These are phyloP conservation scores for Xylariaceae sp. DNA, from an alignment of 2,329 filamentous ascomycete genomes.

Conservation along the genomic window DNA sequence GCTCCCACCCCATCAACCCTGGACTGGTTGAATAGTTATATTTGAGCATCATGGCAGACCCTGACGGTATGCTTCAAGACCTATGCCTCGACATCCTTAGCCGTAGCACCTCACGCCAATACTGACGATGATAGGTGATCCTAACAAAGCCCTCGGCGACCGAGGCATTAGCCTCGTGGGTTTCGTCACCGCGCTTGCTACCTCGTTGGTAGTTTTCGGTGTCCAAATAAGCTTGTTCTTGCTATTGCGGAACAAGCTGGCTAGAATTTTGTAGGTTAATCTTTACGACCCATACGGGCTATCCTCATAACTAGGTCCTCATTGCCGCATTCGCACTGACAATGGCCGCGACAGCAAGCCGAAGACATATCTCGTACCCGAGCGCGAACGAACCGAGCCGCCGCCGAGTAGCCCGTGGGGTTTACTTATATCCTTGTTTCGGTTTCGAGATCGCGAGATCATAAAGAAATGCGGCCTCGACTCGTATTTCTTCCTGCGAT, in stretches of 20 bases:
- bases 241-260: constrained; percentile 69
- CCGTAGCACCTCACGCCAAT: not conserved
- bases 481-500: constrained; percentile 82
- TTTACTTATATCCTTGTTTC: constrained; percentile 55
- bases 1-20: not conserved
- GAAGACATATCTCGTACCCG: constrained; percentile 78
- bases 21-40: constrained; percentile 4
- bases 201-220: constrained; percentile 57
- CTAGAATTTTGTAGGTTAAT: constrained; percentile 69
- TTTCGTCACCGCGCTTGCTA: constrained; percentile 61
- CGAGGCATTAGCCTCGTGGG: constrained; percentile 43
- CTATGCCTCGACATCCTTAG: not conserved
- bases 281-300: not conserved
- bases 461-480: constrained; percentile 95
- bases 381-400: constrained; percentile 73
- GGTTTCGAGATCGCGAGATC: constrained; percentile 69
- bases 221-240: constrained; percentile 66
- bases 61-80: constrained; percentile 11
- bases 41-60: constrained; percentile 12
- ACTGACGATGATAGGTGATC: constrained; percentile 11
- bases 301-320: not conserved
- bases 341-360: constrained; percentile 55
- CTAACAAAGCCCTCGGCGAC: constrained; percentile 26
- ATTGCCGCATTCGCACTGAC: constrained; percentile 11
- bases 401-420: constrained; percentile 55